Conservation (phyloP, 208 protist genomes). For the Porcisia hertigi region DNA sequence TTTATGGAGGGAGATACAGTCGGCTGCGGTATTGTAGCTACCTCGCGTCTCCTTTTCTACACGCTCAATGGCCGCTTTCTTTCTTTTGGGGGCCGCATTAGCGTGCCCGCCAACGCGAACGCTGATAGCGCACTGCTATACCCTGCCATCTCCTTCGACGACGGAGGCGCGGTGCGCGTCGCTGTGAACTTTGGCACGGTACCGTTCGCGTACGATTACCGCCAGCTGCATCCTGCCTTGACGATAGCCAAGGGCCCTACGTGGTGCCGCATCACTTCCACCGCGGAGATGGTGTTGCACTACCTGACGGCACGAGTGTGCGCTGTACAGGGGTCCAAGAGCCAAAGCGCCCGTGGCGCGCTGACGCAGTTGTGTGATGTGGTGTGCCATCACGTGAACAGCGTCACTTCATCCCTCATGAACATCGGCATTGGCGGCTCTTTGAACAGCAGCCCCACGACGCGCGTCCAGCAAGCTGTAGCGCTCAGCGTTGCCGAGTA, state of each 20-base stretch:
- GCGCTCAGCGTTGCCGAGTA: constrained; percentile 69
- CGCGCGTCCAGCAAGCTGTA: constrained; percentile 56
- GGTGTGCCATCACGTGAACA: constrained; percentile 71
- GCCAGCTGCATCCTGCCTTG: constrained; percentile 72
- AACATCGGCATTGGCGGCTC: constrained; percentile 44
- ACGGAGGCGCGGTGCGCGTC: constrained; percentile 47
- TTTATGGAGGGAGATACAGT: constrained; percentile 79
- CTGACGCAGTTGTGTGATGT: constrained; percentile 71
- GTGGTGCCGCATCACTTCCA: constrained; percentile 79
- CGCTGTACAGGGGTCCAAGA: constrained; percentile 47
- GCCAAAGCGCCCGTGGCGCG: constrained; percentile 35
- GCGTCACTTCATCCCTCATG: constrained; percentile 73
- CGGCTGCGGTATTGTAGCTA: constrained; percentile 79
- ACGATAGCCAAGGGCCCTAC: constrained; percentile 47
- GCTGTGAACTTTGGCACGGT: constrained; percentile 84
- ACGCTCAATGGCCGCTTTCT: constrained; percentile 87
- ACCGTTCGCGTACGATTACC: constrained; percentile 82
- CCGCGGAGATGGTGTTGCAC: constrained; percentile 72
- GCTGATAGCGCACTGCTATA: constrained; percentile 47
- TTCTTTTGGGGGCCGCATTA: constrained; percentile 53
- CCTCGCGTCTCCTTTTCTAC: constrained; percentile 77
- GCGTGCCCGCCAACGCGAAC: constrained; percentile 27
- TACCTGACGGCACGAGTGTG: constrained; percentile 77
- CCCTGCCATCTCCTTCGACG: constrained; percentile 71
- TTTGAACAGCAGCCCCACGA: constrained; percentile 31